Percentiles rank a stretch among this genome's conserved stretches.
Conservation (phyloP, 163 green algal genomes). For the Prototheca wickerhamii region DNA sequence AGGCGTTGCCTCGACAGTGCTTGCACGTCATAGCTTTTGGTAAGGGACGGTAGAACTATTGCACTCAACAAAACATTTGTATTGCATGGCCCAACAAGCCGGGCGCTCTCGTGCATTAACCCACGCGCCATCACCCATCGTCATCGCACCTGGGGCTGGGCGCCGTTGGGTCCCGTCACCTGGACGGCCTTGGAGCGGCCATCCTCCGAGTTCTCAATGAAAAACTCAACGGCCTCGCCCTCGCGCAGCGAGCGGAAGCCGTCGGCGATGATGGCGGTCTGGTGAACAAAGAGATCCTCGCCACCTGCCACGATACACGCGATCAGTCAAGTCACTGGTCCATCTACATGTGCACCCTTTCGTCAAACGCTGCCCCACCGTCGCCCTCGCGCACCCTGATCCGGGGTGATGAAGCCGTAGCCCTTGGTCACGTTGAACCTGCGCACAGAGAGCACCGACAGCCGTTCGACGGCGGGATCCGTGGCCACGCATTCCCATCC, state of each 20-base stretch:
- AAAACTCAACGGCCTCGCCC: slow-evolving; percentile 69
- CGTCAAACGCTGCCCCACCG: not conserved
- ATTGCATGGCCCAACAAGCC: no score
- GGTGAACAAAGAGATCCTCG: slow-evolving; percentile 65
- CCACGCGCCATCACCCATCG: not conserved
- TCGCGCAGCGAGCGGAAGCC: slow-evolving; percentile 69
- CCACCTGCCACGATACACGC: slow-evolving; percentile 23
- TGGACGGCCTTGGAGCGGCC: slow-evolving; percentile 55
- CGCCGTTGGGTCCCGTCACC: slow-evolving; percentile 43
- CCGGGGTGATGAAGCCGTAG: slow-evolving; percentile 45
- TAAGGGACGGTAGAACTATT: no score
- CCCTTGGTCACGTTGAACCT: slow-evolving; percentile 40
- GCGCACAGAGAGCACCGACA: not conserved
- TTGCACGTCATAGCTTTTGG: not conserved
- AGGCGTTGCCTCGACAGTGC: not conserved
- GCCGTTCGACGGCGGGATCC: not conserved
- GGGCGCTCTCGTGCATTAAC: not conserved
- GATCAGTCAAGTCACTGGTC: no score
- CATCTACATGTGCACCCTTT: not conserved
- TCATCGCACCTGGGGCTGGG: slow-evolving; percentile 4
- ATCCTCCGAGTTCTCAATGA: slow-evolving; percentile 53
- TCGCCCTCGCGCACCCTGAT: slow-evolving; percentile 13
- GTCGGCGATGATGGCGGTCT: slow-evolving; percentile 65
- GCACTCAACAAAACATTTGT: not conserved
- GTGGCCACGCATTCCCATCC: not conserved